Percentiles rank a stretch among this genome's conserved stretches.
phyloP scores from a whole-genome alignment of 345 rosid genomes.

The Gossypium rotundifolium region DNA sequence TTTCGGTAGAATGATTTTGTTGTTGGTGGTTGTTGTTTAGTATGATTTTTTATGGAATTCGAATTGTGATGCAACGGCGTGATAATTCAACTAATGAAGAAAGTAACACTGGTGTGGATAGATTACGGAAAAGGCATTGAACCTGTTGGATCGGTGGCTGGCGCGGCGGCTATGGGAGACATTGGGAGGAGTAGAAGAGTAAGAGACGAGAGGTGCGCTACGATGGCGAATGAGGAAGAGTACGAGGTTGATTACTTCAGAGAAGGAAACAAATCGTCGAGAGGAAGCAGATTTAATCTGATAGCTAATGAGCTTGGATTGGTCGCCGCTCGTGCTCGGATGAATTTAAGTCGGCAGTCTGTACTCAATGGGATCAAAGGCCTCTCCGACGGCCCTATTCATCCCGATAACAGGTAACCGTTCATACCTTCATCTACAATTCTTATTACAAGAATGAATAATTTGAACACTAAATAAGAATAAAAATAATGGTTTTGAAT shows the following conservation, averaged over 20 bases:
- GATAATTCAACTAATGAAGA: neutral
- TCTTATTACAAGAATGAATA: neutral
- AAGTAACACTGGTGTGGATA: neutral
- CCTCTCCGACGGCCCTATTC: slow-evolving; percentile 38
- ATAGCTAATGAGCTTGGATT: slow-evolving; percentile 39
- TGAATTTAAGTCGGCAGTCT: slow-evolving; percentile 30
- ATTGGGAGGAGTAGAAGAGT: neutral
- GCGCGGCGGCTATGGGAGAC: slow-evolving; percentile 19
- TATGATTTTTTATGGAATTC: neutral
- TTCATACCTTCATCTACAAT: neutral
- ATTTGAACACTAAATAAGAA: neutral
- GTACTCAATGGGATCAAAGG: slow-evolving; percentile 44
- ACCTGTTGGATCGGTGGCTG: neutral
- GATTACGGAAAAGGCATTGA: neutral
- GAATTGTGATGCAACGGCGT: neutral
- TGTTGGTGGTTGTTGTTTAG: neutral
- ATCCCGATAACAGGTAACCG: slow-evolving; percentile 73
- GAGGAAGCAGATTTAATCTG: slow-evolving; percentile 42
- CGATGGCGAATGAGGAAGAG: neutral
- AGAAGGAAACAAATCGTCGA: slow-evolving; percentile 39
- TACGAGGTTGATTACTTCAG: slow-evolving; percentile 34
- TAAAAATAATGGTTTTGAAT: neutral
- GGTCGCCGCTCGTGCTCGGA: slow-evolving; percentile 5
- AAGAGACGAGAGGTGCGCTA: neutral
- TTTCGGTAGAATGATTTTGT: neutral